Percentiles rank a stretch among this genome's conserved stretches.
phyloP scores from a whole-genome alignment of 192 early-diverging fungal genomes.

The Gigaspora rosea region DNA sequence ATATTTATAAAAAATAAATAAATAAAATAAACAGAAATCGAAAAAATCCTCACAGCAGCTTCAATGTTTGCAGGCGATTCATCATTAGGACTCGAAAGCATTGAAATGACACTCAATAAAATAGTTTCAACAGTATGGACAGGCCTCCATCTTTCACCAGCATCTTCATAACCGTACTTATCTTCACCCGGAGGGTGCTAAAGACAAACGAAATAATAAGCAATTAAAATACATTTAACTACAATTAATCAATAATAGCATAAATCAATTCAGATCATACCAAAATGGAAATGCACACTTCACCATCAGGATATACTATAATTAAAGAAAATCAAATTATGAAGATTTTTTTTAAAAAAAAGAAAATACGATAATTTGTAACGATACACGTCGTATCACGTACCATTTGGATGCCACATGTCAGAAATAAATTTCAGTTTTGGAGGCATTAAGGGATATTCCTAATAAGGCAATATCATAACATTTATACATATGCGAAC shows the following conservation, averaged over 20 bases:
- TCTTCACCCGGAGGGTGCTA: conserved; percentile 82
- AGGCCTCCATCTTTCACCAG: conserved; percentile 92
- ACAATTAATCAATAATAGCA: neutral
- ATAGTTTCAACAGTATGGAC: conserved; percentile 95
- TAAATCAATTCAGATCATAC: conserved; percentile 50
- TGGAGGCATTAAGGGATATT: conserved; percentile 89
- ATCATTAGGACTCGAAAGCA: conserved; percentile 92
- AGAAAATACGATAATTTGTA: too few species aligned
- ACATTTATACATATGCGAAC: too few species aligned
- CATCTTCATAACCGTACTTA: conserved; percentile 87
- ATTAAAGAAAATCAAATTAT: neutral
- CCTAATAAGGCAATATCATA: conserved; percentile 25
- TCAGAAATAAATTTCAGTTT: conserved; percentile 80
- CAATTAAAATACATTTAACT: neutral
- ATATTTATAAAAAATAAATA: neutral
- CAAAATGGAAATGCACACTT: conserved; percentile 96
- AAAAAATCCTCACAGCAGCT: conserved; percentile 72
- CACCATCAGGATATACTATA: conserved; percentile 82
- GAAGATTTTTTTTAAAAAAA: neutral
- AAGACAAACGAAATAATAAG: neutral
- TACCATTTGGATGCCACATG: conserved; percentile 94
- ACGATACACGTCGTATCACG: too few species aligned
- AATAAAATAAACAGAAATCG: neutral
- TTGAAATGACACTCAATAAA: conserved; percentile 84
- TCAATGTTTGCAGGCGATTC: conserved; percentile 95